A percentile compares a stretch with the other conserved stretches of the same genome.
Conservation (phyloP, 2,329 filamentous ascomycete genomes). For the Aureobasidium uvarum region DNA sequence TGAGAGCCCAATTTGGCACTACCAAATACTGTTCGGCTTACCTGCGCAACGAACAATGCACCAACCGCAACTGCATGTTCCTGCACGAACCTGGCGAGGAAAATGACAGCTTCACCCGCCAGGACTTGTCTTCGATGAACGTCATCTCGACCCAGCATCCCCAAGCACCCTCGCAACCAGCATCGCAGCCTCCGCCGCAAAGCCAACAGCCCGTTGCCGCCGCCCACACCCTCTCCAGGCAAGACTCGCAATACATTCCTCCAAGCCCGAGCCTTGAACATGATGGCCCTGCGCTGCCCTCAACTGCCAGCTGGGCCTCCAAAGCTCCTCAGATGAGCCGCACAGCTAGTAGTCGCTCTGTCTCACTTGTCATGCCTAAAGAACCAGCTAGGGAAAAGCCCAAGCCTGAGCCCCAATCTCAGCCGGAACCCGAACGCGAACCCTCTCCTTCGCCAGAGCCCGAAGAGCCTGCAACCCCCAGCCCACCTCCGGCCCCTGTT, state of each 20-base stretch:
- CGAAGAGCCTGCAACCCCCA: slow-evolving; percentile 11
- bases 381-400: slow-evolving; percentile 19
- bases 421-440: slow-evolving; percentile 20
- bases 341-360: slow-evolving; percentile 15
- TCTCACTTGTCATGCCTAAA: slow-evolving; percentile 15
- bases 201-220: slow-evolving; percentile 53
- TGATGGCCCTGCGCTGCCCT: slow-evolving; percentile 89
- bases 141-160: slow-evolving; percentile 72
- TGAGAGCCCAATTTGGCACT: slow-evolving; percentile 79
- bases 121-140: slow-evolving; percentile 93
- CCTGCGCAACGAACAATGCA: slow-evolving; percentile 88
- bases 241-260: slow-evolving; percentile 39
- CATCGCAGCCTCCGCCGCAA: slow-evolving; percentile 46
- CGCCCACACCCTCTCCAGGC: slow-evolving; percentile 64
- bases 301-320: slow-evolving; percentile 89
- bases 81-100: slow-evolving; percentile 97
- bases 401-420: slow-evolving; percentile 27
- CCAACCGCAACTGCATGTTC: slow-evolving; percentile 97
- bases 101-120: slow-evolving; percentile 91
- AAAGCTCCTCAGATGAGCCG: slow-evolving; percentile 56
- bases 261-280: slow-evolving; percentile 44
- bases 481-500: slow-evolving; percentile 5
- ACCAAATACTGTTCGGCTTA: slow-evolving; percentile 99
- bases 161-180: slow-evolving; percentile 48
- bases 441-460: slow-evolving; percentile 25